Evolutionary conservation across 352 stramenopile species (phyloP).

Genomic region (Thalassiosira livingstoniorum): DNA sequence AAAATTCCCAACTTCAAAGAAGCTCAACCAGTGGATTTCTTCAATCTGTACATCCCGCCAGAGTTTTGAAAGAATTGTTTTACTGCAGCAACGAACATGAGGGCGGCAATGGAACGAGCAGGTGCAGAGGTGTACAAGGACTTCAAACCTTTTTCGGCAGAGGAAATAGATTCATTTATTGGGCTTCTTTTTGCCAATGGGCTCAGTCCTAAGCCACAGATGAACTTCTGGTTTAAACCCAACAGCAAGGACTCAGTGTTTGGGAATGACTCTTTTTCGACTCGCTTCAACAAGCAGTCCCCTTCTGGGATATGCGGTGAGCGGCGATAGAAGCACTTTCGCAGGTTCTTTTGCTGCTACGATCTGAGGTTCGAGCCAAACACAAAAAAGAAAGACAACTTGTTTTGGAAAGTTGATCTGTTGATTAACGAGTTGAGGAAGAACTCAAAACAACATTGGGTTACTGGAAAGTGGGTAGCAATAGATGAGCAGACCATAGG

Average conservation of each 20-base stretch:
- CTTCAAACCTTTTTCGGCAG: not conserved
- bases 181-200: not conserved
- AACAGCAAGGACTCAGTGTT: not conserved
- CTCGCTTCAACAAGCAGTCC: not conserved
- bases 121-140: not conserved
- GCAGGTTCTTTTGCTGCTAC: slow-evolving; percentile 28
- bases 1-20: not conserved
- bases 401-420: slow-evolving; percentile 31
- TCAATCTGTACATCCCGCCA: not conserved
- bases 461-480: slow-evolving; percentile 11
- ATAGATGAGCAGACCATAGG: slow-evolving; percentile 31
- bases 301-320: not conserved
- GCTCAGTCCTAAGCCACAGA: no score
- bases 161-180: not conserved
- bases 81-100: not conserved
- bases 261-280: slow-evolving; percentile 5
- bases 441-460: slow-evolving; percentile 18
- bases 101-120: not conserved
- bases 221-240: not conserved
- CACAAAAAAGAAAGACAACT: slow-evolving; percentile 4
- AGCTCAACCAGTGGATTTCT: not conserved
- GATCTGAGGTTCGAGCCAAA: slow-evolving; percentile 13
- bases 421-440: slow-evolving; percentile 23
- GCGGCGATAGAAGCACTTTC: slow-evolving; percentile 21
- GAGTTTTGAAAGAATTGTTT: not conserved